Evolutionary conservation across 768 basidiomycete genomes (phyloP).

Genomic region (Hirschioporus abietinus): DNA sequence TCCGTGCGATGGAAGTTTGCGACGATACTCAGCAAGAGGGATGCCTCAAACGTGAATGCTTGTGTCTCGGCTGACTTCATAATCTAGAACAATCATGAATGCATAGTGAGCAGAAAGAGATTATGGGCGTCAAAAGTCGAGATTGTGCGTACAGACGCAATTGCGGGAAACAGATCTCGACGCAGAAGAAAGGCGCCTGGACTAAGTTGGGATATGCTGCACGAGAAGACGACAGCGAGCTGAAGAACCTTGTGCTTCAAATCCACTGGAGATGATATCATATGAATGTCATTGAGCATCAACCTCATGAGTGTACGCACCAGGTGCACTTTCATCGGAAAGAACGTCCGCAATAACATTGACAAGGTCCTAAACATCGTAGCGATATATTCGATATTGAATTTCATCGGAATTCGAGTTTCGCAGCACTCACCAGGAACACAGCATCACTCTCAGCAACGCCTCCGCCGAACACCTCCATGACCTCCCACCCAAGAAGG

Average conservation of each 20-base stretch:
- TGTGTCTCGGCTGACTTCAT: slow-evolving; percentile 51
- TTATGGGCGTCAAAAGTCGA: neutral
- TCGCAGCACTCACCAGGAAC: slow-evolving; percentile 42
- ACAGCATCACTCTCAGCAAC: slow-evolving; percentile 51
- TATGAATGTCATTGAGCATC: slow-evolving; percentile 7
- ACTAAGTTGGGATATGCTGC: slow-evolving; percentile 57
- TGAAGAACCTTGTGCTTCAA: slow-evolving; percentile 52
- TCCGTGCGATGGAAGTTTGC: slow-evolving; percentile 72
- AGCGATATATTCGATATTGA: neutral
- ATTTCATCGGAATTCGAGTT: neutral
- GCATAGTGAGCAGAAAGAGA: neutral
- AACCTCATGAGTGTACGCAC: slow-evolving; percentile 24
- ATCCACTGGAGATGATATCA: slow-evolving; percentile 27
- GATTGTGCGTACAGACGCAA: slow-evolving; percentile 36
- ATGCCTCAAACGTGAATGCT: slow-evolving; percentile 53
- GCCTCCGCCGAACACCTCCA: slow-evolving; percentile 62
- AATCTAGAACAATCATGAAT: slow-evolving; percentile 32
- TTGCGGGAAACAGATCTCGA: slow-evolving; percentile 52
- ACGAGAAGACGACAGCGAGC: slow-evolving; percentile 51
- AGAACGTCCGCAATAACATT: slow-evolving; percentile 42
- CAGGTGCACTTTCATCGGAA: slow-evolving; percentile 38
- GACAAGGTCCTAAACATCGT: slow-evolving; percentile 41
- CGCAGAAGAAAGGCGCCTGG: slow-evolving; percentile 69
- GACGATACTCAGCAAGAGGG: slow-evolving; percentile 54
- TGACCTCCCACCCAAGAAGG: slow-evolving; percentile 64